Evolutionary conservation across 2,329 filamentous ascomycete species (phyloP), one percentile per base, ranked within the genome.

Genomic region (Pseudocercospora fuligena): DNA sequence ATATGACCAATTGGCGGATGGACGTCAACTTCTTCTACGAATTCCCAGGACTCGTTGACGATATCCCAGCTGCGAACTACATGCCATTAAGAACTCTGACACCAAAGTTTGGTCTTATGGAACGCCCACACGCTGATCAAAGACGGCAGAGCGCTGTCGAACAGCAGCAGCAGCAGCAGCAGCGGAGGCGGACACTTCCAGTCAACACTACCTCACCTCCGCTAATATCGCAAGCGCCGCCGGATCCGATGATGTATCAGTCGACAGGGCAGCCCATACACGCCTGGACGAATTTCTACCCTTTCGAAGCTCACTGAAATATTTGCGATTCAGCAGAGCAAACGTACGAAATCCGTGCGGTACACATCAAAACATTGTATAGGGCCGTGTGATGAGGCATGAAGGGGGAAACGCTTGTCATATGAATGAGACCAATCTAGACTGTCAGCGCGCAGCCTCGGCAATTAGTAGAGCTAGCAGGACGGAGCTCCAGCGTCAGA

Each of bases 1-100:
- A 72, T 43, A 72, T 72, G 58, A 47, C 63, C 27, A 70, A 69
- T 21, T 72, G 70, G 70, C 53, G 69, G 16, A 72, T 72, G 70
- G 65, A 72, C 25, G 66, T 69, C n/a, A 64, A 67, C 54, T 72
- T 72, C 63, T 72, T 72, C 46, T 68, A 70, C 19, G 70, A 66
- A 6, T 69, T 70, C 12, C 70, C 70, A 36, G 63, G 66, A 9
- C 59, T 72, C 5, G 63, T 69, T 21, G 65, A 69, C 29, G 70
- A 72, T 43, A 63, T 72, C 6, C 70, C 70, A 5, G 64, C 70
- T 16, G 65, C 66, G 23, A 70, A 70, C 29, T 72, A 72, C 23
- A 69, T 70, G 66, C 68, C 70, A 5, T 51, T 72, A 58, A 60
- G 66, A 19, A 68, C 60, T 33, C 46, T 70, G 25, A 31, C 64